Conservation (phyloP, 179 eudicot species). For the Monotropa hypopitys region DNA sequence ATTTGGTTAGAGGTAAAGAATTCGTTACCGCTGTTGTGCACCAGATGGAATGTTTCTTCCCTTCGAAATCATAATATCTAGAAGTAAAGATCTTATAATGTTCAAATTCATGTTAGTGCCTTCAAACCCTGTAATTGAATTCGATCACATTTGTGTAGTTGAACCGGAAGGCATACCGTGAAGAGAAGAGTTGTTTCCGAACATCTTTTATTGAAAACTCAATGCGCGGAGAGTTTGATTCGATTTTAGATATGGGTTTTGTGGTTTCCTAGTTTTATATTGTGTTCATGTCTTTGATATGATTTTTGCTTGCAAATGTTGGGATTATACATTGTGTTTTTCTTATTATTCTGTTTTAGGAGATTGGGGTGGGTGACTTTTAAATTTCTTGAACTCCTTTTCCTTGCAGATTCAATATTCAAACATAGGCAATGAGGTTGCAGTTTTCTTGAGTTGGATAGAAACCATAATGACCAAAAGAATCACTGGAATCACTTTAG, state of each 20-base stretch:
- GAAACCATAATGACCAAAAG: too few species aligned
- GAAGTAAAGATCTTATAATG: not conserved
- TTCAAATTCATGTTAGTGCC: not conserved
- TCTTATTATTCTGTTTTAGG: not conserved
- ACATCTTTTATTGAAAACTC: not conserved
- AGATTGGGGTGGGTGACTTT: not conserved
- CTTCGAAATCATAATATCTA: not conserved
- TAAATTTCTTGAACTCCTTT: not conserved
- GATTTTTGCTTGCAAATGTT: not conserved
- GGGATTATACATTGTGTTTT: not conserved
- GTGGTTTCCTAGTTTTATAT: not conserved
- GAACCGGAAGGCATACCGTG: not conserved
- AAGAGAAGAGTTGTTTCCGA: not conserved
- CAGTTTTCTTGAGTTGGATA: not conserved
- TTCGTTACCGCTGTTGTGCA: not conserved
- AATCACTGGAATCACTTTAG: too few species aligned
- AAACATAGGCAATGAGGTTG: not conserved
- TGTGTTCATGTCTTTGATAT: not conserved
- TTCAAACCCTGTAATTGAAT: not conserved
- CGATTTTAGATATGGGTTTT: not conserved
- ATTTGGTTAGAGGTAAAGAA: not conserved
- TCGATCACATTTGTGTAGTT: not conserved
- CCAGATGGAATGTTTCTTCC: not conserved
- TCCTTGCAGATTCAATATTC: not conserved
- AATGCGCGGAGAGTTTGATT: not conserved